Base-by-base conservation (phyloP, 2,329 filamentous ascomycete genomes). In the Aureobasidium sp. region DNA sequence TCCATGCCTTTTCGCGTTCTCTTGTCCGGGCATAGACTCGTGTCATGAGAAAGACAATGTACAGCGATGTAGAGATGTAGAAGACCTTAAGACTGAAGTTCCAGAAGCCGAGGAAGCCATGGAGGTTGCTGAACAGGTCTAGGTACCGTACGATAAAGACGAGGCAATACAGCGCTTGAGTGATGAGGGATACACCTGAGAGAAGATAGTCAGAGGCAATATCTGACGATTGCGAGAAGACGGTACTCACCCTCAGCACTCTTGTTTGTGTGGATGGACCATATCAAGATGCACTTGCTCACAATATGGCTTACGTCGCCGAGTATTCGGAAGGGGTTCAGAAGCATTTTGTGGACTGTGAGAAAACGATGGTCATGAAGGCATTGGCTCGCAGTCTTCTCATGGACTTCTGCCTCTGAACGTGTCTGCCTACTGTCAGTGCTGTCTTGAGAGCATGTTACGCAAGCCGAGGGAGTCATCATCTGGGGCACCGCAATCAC, bases 1-100 rank as follows among this genome's bases (percentile, higher is more conserved):
- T 97, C 95, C 95, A 98, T n/a, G 94, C 93, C 72, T 94, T 89
- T 82, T 98, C 95, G 62, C 90, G 87, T 80, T 98, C 95, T 48
- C 95, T 85, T n/a, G 95, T 97, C 40, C 95, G 88, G 15, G 95
- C 92, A 78, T 90, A 97, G 27, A 94, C 83, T 80, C 90, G 91
- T 78, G 94, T 91, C 94, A 98, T 98, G 69, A 97, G 80, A 65
- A 87, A 91, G 68, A 98, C 88, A 73, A 95, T 96, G 79, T 97
- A 98, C 69, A 95, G 86, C 1, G 93, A 95, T 6, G 92, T 93
- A 4, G 88, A 74, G 67, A 97, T 92, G 80, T 97, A 98, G 80
- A 97, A 93, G 68, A 96, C 85, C 84, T 98, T 98, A 79, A 98
- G 92, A 67, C 92, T 83, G 70, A 91, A 87, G 79, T 96, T 95